Evolutionary conservation across 2,329 filamentous ascomycete genomes (phyloP), one percentile per base, ranked within the genome.

Genomic region (Xylariomycetidae sp.): DNA sequence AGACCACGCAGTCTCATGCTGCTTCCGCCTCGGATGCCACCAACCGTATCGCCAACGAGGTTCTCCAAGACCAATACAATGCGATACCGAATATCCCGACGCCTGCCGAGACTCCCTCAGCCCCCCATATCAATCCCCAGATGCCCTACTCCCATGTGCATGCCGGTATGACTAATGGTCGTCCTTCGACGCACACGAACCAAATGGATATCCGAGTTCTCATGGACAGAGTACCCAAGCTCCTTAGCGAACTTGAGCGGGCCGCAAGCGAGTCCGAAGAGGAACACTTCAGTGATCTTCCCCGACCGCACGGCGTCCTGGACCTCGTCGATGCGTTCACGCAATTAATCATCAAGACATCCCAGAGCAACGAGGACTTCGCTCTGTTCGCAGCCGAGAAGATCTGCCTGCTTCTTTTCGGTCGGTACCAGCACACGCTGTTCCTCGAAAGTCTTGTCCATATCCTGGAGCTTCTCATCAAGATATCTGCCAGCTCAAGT

Each of bases 291-390:
- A 50, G 59, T 15, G 75, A 77, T 19, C 59, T 83, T 16, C 76
- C 76, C 4, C 62, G 76, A 14, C 69, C 73, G 7, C 74, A 80
- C 46, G 60, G 68, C 4, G 69, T 82, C 8, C 56, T 82, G n/a
- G 77, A 82, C 35, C 64, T 77, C 9, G 69, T 80, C 9, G 79
- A 83, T 54, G 71, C 73, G 1, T 59, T 82, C 22, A 72, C 78
- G 6, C 70, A 77, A 49, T 62, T 77, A 12, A 74, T 82, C 37
- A 80, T 82, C 52, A 77, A 79, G 56, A 73, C 69, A 2, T 74
- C 74, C 7, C 77, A 80, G 47, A 72, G 64, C 25, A 76, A 74
- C 0, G 77, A 82, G 27, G 74, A 79, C 13, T 73, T 77, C 38
- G 69, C 72, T 22, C 64, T 74, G 3, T 76, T 69, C 37, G 73